phyloP scores from a whole-genome alignment of 805 yeast species.

The Wickerhamomyces queroliae region DNA sequence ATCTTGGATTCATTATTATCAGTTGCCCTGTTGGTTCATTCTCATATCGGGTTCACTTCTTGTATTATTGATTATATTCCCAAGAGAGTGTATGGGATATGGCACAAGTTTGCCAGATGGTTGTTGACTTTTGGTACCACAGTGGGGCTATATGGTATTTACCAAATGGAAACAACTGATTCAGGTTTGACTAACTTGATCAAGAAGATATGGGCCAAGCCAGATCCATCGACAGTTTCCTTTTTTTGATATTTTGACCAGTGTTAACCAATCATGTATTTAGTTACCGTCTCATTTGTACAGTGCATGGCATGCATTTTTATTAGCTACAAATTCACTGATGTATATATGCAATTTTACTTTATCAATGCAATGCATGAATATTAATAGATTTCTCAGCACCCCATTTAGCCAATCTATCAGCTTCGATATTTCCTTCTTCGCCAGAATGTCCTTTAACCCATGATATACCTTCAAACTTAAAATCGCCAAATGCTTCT shows the following conservation, averaged over 20 bases:
- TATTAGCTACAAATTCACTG: neutral
- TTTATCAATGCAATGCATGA: neutral
- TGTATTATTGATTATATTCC: constrained; percentile 95
- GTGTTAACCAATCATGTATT: too few species aligned
- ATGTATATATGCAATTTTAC: neutral
- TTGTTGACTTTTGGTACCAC: constrained; percentile 69
- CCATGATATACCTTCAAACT: constrained; percentile 46
- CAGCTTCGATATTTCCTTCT: constrained; percentile 75
- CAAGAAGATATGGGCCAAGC: constrained; percentile 49
- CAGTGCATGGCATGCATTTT: too few species aligned
- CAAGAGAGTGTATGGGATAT: constrained; percentile 71
- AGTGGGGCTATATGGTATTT: constrained; percentile 72
- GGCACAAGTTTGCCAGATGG: constrained; percentile 64
- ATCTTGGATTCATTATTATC: constrained; percentile 68
- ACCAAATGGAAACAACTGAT: constrained; percentile 72
- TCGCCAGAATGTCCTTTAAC: constrained; percentile 70
- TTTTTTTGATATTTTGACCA: too few species aligned
- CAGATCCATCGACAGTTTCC: constrained; percentile 8
- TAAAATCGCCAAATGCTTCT: constrained; percentile 22
- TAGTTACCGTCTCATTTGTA: too few species aligned
- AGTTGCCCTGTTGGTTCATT: constrained; percentile 63
- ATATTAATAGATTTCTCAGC: constrained; percentile 27
- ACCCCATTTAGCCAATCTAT: constrained; percentile 64
- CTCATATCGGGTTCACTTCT: constrained; percentile 80
- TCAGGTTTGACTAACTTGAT: constrained; percentile 73